Evolutionary conservation across 2,329 filamentous ascomycete genomes (phyloP), one percentile per base, ranked within the genome.

Genomic region (Eurotiales sp.): DNA sequence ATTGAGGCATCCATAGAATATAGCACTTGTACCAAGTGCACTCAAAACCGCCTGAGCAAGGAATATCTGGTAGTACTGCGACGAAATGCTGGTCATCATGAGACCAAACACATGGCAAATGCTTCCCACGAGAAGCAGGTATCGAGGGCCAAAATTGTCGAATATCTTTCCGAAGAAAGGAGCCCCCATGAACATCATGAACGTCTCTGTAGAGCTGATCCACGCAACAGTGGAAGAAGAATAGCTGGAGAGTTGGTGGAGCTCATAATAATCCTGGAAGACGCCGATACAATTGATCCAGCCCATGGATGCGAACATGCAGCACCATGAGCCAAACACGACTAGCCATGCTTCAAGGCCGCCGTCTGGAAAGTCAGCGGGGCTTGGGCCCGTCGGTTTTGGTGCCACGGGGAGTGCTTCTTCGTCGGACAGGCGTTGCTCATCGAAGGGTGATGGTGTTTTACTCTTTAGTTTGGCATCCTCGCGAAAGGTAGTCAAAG

Each of bases 131-230:
- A 79, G 37, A 1, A 80, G 61, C 0, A 86, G 67, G 42, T 70
- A 75, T 23, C 76, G 74, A 0, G 83, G 82, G 0, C 85, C 84
- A 54, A 81, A 79, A 47, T 73, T 78, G 59, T 87, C 85, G 57
- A 77, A 85, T 0, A 83, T 42, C 49, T 79, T 80, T 2, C 85
- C 85, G 12, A 81, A 74, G 27, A 76, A 74, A 10, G 78, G 61
- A 36, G 79, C 70, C 8, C 77, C 76, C 10, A 77, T 64, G 22
- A 77, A 68, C 59, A 80, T 72, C 19, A 81, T 67, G 25, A 82
- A 69, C 3, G 73, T 71, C 51, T 78, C 75, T 19, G 78, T 60
- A 0, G 76, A 75, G 43, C 76, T 76, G 51, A 80, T 78, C 72
- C 76, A 80, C 29, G 77, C 75, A 56, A 80, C 77, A 22, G 67